Evolutionary conservation across 2,329 filamentous ascomycete species (phyloP).

Genomic region (Dothiorella sarmentorum): DNA sequence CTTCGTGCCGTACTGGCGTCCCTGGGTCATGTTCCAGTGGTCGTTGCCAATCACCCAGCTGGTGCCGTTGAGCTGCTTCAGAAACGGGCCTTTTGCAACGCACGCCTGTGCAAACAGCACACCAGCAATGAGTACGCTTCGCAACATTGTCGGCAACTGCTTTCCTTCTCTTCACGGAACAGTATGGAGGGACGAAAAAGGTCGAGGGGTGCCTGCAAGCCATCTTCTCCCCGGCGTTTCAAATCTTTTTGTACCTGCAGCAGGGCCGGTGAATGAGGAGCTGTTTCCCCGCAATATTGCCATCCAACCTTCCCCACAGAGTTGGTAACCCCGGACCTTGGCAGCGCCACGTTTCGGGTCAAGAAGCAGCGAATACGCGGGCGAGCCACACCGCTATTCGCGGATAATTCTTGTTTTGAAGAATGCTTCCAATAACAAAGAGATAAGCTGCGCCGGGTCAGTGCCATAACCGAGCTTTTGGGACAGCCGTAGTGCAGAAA

Average conservation of each 20-base stretch:
- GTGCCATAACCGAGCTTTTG: neutral
- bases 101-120: neutral
- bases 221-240: neutral
- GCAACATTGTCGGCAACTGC: neutral
- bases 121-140: neutral
- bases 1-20: conserved; percentile 38
- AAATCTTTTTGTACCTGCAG: conserved; percentile 10
- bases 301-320: neutral
- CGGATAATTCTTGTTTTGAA: neutral
- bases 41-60: conserved; percentile 41
- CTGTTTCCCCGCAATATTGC: neutral
- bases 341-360: conserved; percentile 6
- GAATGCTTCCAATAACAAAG: too few relatives aligned
- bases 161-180: neutral
- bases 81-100: conserved; percentile 25
- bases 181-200: neutral
- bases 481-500: neutral
- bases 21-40: conserved; percentile 43
- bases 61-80: conserved; percentile 32
- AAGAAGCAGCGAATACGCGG: conserved; percentile 4
- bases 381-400: neutral
- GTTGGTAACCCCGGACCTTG: neutral
- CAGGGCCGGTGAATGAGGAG: neutral
- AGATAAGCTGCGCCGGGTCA: too few relatives aligned
- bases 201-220: neutral